These are phyloP conservation scores for Aspergillus sp. DNA, from an alignment of 2,329 filamentous ascomycete genomes.

Conservation along the genomic window DNA sequence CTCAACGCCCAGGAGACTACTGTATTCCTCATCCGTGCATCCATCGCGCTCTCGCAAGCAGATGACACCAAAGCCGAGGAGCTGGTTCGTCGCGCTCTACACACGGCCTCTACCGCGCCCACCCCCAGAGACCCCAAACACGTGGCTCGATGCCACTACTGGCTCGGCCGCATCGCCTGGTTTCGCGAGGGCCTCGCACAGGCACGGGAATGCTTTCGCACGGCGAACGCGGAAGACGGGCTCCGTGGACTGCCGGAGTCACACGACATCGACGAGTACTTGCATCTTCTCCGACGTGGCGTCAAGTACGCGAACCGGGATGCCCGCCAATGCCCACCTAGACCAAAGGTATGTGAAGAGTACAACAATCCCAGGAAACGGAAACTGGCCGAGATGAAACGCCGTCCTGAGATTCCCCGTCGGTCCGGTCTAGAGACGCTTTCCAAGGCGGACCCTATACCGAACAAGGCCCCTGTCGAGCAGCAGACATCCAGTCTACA, in stretches of 20 bases:
- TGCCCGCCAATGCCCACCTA: not conserved
- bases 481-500: not conserved
- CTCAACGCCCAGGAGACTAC: too few species aligned
- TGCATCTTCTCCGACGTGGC: not conserved
- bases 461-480: too few species aligned
- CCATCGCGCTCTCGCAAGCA: too few species aligned
- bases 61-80: slow-evolving; percentile 7
- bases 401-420: too few species aligned
- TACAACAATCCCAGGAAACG: not conserved
- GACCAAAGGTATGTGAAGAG: not conserved
- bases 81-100: slow-evolving; percentile 6
- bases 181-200: slow-evolving; percentile 10
- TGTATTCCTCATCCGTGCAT: too few species aligned
- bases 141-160: slow-evolving; percentile 23
- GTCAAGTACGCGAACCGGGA: not conserved
- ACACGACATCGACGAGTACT: not conserved
- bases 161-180: slow-evolving; percentile 26
- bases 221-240: not conserved
- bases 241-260: not conserved
- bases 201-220: slow-evolving; percentile 6
- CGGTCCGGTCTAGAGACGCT: too few species aligned
- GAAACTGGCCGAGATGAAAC: not conserved
- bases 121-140: not conserved
- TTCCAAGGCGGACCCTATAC: too few species aligned
- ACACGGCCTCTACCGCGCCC: slow-evolving; percentile 2